Evolutionary conservation across 2,329 filamentous ascomycete species (phyloP), one percentile per base, ranked within the genome.

Genomic region (Fusarium sp.): DNA sequence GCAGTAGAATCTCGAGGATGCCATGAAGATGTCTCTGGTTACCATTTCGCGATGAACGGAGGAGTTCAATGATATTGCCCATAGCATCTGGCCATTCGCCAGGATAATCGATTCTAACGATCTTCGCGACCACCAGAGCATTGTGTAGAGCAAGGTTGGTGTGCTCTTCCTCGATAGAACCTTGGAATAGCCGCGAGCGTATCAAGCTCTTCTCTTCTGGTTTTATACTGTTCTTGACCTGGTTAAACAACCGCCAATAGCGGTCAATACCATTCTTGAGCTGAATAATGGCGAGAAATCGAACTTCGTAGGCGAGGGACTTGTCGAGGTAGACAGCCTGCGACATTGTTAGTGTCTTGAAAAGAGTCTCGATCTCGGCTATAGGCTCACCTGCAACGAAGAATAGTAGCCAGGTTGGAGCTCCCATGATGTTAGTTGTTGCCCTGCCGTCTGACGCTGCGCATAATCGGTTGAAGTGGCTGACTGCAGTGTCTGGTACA

Each of bases 251-350:
- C 20, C 96, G 89, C 96, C 96, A 99, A 82, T 95, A 94, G 80
- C 93, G 95, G 81, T 98, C 96, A 82, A 98, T 95, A 62, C 95
- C 96, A 82, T 98, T 98, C 82, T 98, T 98, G 61, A 99, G 88
- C 80, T 98, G 94, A 75, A 98, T 98, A 66, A 98, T 90, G 62
- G 96, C 93, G 17, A 98, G 91, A 79, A 97, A 95, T 70, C 96
- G 93, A 60, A 96, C 89, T 78, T 97, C 92, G 66, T 90, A 84
- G 3, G 94, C 93, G 3, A 97, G 85, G 5, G 90, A 90, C 70
- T 90, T 91, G 84, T 98, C 93, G 72, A 98, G 88, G 81, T 95
- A 98, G 41, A 94, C 89, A 76, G 92, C 89, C 92, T 97, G 79
- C 38, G 38, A 52, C 26, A 44, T 36, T 45, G 63, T 78, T 56